A percentile compares a stretch with the other conserved stretches of the same genome.
phyloP scores from a whole-genome alignment of 139 green algal species.

The Astrephomene gubernaculifera region DNA sequence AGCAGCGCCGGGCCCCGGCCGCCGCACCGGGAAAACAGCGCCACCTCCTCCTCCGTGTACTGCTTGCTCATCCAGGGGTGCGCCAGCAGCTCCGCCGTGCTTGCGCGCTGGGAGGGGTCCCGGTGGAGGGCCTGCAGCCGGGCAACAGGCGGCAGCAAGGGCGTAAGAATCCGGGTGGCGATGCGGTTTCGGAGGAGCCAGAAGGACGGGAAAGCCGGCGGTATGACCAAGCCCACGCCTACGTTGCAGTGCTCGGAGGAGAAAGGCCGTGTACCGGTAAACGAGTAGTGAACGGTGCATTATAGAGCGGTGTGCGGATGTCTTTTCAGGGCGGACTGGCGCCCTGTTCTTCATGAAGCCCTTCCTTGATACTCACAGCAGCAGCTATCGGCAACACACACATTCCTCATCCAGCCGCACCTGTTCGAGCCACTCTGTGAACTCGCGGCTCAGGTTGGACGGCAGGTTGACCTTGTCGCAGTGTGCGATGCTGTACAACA shows the following conservation, averaged over 20 bases:
- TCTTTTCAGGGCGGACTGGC: too few species aligned
- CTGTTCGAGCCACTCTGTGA: slow-evolving; percentile 40
- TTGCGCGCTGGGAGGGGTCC: slow-evolving; percentile 43
- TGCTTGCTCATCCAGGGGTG: slow-evolving; percentile 52
- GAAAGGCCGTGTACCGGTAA: too few species aligned
- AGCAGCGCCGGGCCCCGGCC: not conserved
- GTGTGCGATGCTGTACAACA: slow-evolving; percentile 41
- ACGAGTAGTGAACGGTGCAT: too few species aligned
- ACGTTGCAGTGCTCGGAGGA: too few species aligned
- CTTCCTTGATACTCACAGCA: too few species aligned
- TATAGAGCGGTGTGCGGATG: too few species aligned
- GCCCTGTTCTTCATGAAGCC: too few species aligned
- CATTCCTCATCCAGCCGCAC: not conserved
- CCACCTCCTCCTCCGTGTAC: slow-evolving; percentile 21
- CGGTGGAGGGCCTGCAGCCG: slow-evolving; percentile 46
- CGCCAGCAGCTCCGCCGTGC: slow-evolving; percentile 46
- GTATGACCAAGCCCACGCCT: too few species aligned
- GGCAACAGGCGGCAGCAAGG: not conserved
- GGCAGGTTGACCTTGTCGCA: slow-evolving; percentile 42
- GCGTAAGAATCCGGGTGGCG: too few species aligned
- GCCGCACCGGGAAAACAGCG: not conserved
- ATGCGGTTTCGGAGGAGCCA: too few species aligned
- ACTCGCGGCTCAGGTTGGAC: slow-evolving; percentile 20
- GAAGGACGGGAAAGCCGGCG: too few species aligned
- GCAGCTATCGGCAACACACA: too few species aligned